Evolutionary conservation across 805 yeast species (phyloP), one percentile per base, ranked within the genome.

Genomic region (Candida argentea): DNA sequence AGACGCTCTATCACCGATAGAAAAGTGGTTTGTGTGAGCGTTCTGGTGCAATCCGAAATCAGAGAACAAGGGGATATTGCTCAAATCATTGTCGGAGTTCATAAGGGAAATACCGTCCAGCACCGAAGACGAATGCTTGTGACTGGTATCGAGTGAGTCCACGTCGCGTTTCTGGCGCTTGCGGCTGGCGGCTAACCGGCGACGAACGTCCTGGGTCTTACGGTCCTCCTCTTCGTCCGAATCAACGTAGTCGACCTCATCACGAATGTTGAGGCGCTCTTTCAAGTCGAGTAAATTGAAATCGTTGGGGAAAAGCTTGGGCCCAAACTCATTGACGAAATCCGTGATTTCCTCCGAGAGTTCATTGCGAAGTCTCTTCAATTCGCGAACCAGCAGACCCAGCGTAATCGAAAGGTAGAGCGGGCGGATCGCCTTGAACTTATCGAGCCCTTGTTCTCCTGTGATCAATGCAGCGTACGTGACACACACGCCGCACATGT

Each of bases 381-480:
- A 59, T 33, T 75, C 69, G 24, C 52, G 49, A 27, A 79, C 58
- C 1, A 76, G 69, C 12, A 67, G 55, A 22, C 80, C 78, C 14
- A 73, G 64, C 7, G 68, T 69, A 12, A 81, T 50, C 3, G 82
- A 72, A 16, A 79, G 50, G 54, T 79, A 80, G 24, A 89, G 57
- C 1, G 97, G 95, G 39, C 86, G 69, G 31, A 89, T 57, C 3
- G 93, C 77, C 48, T 85, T 85, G 50, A 80, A 69, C 26, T 82
- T 66, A 48, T 89, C 97, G 75, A 84, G 68, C 20, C 98, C 98
- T 34, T 76, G 80, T 47, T 91, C 98, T 30, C 98, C 97, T 33
- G 85, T 74, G 16, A 84, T 65, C 40, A 91, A 65, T 0, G 98
- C 95, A n/a, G 94, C 76, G 45, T 83, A 89, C 0, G 96, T 83